These are phyloP conservation scores for Irpex sp. DNA, from an alignment of 1,284 basidiomycete genomes.

Conservation along the genomic window DNA sequence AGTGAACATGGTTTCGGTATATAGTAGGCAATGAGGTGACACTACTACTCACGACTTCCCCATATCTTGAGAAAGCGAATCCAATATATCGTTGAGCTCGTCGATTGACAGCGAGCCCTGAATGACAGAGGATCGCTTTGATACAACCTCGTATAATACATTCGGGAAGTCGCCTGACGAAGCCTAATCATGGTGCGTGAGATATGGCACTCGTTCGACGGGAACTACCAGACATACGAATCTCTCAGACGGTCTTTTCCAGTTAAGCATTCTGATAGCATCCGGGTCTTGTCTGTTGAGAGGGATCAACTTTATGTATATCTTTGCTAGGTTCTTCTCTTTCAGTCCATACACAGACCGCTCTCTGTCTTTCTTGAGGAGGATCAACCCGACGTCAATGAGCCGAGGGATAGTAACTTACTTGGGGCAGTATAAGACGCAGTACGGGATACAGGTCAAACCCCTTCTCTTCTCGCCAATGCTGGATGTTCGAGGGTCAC, in stretches of 20 bases:
- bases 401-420: constrained; percentile 18
- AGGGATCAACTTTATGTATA: constrained; percentile 84
- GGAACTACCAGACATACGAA: constrained; percentile 27
- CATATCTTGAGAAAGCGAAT: constrained; percentile 63
- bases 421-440: constrained; percentile 72
- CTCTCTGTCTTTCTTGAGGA: constrained; percentile 78
- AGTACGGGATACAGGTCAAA: constrained; percentile 72
- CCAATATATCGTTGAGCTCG: constrained; percentile 74
- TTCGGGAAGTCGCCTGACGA: constrained; percentile 81
- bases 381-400: neutral
- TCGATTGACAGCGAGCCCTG: constrained; percentile 73
- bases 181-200: constrained; percentile 33
- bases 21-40: neutral
- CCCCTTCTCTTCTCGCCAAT: constrained; percentile 73
- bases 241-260: constrained; percentile 83
- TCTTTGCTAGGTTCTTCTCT: constrained; percentile 86
- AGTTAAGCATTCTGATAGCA: constrained; percentile 75
- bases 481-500: constrained; percentile 35
- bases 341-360: constrained; percentile 87
- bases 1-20: constrained; percentile 3
- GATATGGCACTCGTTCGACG: constrained; percentile 1
- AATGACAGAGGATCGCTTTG: constrained; percentile 78
- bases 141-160: constrained; percentile 80
- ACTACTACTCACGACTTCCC: constrained; percentile 55
- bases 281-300: constrained; percentile 74